Evolutionary conservation across 1,284 basidiomycete genomes (phyloP), one percentile per base, ranked within the genome.

Genomic region (Irpex rosettiformis): DNA sequence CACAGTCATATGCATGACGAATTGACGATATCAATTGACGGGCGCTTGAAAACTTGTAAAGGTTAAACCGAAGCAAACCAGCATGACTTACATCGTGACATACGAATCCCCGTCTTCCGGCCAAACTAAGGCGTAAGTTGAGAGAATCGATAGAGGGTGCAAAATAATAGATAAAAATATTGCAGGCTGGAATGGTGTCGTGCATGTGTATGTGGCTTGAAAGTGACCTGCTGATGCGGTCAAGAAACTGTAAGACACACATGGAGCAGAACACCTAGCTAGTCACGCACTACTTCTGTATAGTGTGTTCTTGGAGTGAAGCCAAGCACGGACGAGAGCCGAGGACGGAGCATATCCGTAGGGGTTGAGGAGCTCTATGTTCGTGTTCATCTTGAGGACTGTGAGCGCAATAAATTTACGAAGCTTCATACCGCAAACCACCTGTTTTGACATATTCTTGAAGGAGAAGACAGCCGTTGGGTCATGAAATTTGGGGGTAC

Each of bases 281-380:
- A 24, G 27, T 49, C 48, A 24, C 10, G 21, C 24, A n/a, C 48
- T 22, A 10, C 5, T 22, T 8, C 6, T 28, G 21, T 22, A 10
- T 16, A 7, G 33, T 21, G 21, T 18, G 11, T 45, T 16, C 42
- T 45, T n/a, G 13, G 48, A 49, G 48, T 24, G 10, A 24, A 6
- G 4, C 21, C 18, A 49, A 6, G 13, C 18, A 49, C 48, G 48
- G 48, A 49, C 10, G 48, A 49, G 48, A 49, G 24, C 48, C 48
- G 48, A 22, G 27, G 21, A 49, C 48, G 48, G 48, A 49, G 48
- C 48, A 49, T 49, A 49, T 8, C 48, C 48, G 48, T n/a, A 28
- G 48, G 10, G 27, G 48, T 25, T n/a, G 10, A 49, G 48, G 21
- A 49, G 3, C 43, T 24, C 13, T 22, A n/a, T 24, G 13, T 22